Evolutionary conservation across 345 rosid genomes (phyloP).

Genomic region (Tarenaya hassleriana): DNA sequence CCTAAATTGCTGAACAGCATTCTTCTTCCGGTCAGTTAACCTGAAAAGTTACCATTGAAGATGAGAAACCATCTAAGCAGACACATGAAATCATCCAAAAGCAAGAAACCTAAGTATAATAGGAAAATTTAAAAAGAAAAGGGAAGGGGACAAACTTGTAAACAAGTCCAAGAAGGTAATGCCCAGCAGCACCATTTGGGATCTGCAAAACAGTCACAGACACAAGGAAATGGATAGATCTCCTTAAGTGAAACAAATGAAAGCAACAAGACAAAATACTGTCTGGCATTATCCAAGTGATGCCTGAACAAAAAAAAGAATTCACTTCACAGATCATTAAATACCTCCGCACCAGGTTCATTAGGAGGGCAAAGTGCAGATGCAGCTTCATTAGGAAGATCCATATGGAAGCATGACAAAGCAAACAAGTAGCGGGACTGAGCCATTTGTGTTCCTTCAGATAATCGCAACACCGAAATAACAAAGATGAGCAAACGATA

Average conservation of each 20-base stretch:
- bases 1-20: slow-evolving; percentile 73
- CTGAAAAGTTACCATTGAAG: slow-evolving; percentile 33
- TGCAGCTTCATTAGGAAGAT: slow-evolving; percentile 93
- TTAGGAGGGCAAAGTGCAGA: slow-evolving; percentile 71
- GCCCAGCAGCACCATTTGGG: slow-evolving; percentile 97
- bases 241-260: background rate
- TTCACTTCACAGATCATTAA: slow-evolving; percentile 10
- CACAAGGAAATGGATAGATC: background rate
- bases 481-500: slow-evolving; percentile 21
- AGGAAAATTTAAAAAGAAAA: slow-evolving; percentile 7
- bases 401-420: slow-evolving; percentile 91
- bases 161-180: slow-evolving; percentile 93
- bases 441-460: slow-evolving; percentile 83
- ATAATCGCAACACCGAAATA: slow-evolving; percentile 17
- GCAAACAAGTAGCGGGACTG: slow-evolving; percentile 98
- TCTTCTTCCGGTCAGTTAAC: slow-evolving; percentile 88
- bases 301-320: background rate
- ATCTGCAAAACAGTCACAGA: slow-evolving; percentile 42
- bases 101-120: background rate
- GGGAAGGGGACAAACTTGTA: slow-evolving; percentile 52
- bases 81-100: slow-evolving; percentile 10
- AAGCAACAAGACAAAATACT: slow-evolving; percentile 12
- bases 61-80: slow-evolving; percentile 15
- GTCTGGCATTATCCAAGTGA: background rate
- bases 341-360: slow-evolving; percentile 84